phyloP scores from a whole-genome alignment of 495 filamentous ascomycete species.

The Geoglossum glabrum region DNA sequence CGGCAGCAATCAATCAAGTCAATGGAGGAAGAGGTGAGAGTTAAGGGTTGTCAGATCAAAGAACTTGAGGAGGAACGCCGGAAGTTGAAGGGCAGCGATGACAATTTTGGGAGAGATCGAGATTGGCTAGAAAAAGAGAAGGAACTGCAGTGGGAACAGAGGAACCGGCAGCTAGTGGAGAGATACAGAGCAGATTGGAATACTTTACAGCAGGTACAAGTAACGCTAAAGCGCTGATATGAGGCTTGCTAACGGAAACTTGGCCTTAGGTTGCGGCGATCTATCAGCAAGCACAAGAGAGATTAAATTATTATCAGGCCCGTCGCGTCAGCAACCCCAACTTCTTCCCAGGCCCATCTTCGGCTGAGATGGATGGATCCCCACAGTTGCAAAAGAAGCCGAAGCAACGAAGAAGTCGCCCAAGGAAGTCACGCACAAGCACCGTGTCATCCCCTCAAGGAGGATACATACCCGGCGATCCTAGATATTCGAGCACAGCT shows the following conservation, averaged over 20 bases:
- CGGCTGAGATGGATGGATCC: not conserved
- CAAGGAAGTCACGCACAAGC: constrained; percentile 34
- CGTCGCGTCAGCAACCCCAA: constrained; percentile 11
- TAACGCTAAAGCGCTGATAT: not conserved
- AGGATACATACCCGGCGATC: constrained; percentile 10
- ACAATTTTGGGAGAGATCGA: constrained; percentile 26
- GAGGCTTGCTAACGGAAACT: not conserved
- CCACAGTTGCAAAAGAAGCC: constrained; percentile 16
- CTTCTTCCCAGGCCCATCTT: not conserved
- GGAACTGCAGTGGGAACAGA: constrained; percentile 34
- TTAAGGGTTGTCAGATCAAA: constrained; percentile 40
- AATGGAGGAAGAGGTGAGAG: constrained; percentile 41
- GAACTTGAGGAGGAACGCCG: constrained; percentile 38
- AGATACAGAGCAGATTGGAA: constrained; percentile 30
- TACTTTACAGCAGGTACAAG: constrained; percentile 23
- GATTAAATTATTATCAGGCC: constrained; percentile 6
- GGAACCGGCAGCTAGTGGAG: constrained; percentile 25
- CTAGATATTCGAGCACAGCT: constrained; percentile 8
- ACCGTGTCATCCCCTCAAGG: constrained; percentile 14
- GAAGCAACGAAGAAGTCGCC: constrained; percentile 32
- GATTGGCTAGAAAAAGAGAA: constrained; percentile 34
- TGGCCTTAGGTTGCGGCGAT: not conserved
- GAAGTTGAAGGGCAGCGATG: constrained; percentile 25
- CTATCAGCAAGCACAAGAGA: constrained; percentile 8
- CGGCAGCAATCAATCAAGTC: constrained; percentile 32